Conservation (phyloP, 1,139 yeast species). For the Sugiyamaella grinbergsii region DNA sequence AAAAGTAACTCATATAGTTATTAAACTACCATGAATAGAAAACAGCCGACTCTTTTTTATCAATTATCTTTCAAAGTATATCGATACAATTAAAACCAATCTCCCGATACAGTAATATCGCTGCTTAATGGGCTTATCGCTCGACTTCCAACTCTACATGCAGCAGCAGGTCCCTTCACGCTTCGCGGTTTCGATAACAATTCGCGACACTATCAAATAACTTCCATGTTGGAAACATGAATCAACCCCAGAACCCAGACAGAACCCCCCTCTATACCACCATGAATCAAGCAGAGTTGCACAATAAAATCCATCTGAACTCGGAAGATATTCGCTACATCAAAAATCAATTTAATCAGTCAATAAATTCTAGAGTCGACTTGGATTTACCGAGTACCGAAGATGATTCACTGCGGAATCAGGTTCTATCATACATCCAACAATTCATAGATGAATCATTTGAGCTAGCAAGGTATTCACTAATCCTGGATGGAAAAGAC, state of each 20-base stretch:
- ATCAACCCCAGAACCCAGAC: no score
- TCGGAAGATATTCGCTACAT: slow-evolving; percentile 55
- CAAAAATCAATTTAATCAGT: slow-evolving; percentile 48
- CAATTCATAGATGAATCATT: slow-evolving; percentile 51
- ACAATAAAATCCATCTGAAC: slow-evolving; percentile 49
- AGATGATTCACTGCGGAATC: slow-evolving; percentile 51
- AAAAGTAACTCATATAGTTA: no score
- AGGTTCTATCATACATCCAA: slow-evolving; percentile 50
- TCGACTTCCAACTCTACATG: no score
- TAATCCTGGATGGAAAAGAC: slow-evolving; percentile 50
- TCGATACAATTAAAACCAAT: no score
- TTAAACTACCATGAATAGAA: no score
- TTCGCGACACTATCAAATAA: not conserved
- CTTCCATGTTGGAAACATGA: not conserved
- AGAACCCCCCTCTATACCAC: no score
- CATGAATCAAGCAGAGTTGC: slow-evolving; percentile 20
- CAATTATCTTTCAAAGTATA: no score
- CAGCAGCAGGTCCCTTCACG: no score
- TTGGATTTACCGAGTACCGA: slow-evolving; percentile 50
- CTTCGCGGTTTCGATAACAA: not conserved
- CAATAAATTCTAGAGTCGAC: slow-evolving; percentile 49
- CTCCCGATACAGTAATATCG: no score
- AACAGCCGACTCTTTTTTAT: no score
- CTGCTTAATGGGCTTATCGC: no score
- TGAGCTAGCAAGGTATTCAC: slow-evolving; percentile 54